Conservation (phyloP, 352 stramenopile genomes). For the Albugo candida region DNA sequence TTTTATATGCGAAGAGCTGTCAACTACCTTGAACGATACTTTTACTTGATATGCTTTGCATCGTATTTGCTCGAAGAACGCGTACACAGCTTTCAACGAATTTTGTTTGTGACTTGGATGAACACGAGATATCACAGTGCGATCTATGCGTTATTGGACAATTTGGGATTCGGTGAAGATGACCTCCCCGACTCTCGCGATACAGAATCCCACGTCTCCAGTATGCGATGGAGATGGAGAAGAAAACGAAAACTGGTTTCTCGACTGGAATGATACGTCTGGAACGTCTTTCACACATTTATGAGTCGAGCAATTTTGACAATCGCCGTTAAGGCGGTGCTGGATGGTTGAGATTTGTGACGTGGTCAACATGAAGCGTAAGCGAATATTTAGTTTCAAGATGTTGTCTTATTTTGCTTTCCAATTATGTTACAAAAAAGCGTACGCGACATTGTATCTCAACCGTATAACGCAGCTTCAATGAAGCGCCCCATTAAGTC, state of each 20-base stretch:
- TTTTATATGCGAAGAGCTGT: constrained; percentile 70
- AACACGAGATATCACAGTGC: constrained; percentile 56
- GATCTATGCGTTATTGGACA: constrained; percentile 74
- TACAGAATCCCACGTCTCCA: constrained; percentile 54
- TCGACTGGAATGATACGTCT: constrained; percentile 28
- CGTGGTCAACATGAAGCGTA: too few relatives aligned
- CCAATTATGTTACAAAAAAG: too few relatives aligned
- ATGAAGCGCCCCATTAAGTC: too few relatives aligned
- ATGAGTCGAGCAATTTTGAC: too few relatives aligned
- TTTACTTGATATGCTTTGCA: constrained; percentile 79
- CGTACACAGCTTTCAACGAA: constrained; percentile 21
- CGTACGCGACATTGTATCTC: too few relatives aligned
- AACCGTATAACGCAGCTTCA: too few relatives aligned
- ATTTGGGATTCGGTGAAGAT: constrained; percentile 72
- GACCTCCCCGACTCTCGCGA: constrained; percentile 11
- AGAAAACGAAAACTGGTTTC: constrained; percentile 72
- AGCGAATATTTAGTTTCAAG: too few relatives aligned
- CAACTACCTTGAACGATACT: constrained; percentile 80
- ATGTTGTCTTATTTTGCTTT: too few relatives aligned
- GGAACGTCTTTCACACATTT: too few relatives aligned
- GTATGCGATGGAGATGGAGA: constrained; percentile 78
- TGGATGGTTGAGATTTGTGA: too few relatives aligned
- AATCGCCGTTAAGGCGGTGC: too few relatives aligned
- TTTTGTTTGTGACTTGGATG: constrained; percentile 71
- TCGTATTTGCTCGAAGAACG: constrained; percentile 69